Conservation (phyloP, 768 basidiomycete species). For the Coprinopsis cinerea region DNA sequence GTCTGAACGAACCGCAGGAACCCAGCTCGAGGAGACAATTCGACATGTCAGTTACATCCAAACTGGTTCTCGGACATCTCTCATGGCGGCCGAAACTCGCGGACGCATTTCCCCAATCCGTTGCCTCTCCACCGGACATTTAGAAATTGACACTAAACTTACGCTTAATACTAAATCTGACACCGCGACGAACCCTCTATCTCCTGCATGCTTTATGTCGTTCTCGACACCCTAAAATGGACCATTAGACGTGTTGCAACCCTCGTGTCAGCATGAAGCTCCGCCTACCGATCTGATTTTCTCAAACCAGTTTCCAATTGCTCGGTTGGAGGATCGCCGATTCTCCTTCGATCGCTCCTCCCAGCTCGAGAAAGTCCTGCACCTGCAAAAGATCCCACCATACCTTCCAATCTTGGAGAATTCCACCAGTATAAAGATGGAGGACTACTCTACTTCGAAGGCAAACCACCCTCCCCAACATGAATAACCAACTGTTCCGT, state of each 20-base stretch:
- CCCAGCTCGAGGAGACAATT: background rate
- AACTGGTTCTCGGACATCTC: background rate
- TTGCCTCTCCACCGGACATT: background rate
- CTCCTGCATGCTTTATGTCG: background rate
- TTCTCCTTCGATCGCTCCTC: background rate
- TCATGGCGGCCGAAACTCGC: background rate
- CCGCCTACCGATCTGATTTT: slow-evolving; percentile 1
- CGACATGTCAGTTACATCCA: background rate
- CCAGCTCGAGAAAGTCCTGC: background rate
- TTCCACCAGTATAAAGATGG: background rate
- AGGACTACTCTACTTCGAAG: background rate
- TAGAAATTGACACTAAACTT: background rate
- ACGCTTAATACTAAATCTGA: slow-evolving; percentile 4
- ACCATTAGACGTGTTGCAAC: background rate
- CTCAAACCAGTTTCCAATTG: slow-evolving; percentile 1
- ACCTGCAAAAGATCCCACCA: background rate
- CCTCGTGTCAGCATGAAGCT: slow-evolving; percentile 3
- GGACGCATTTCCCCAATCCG: background rate
- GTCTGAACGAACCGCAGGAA: background rate
- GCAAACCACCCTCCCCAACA: slow-evolving; percentile 12
- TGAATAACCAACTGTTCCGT: slow-evolving; percentile 32
- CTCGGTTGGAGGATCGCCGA: slow-evolving; percentile 3
- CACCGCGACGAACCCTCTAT: slow-evolving; percentile 3
- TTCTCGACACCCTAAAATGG: background rate
- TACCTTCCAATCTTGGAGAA: background rate